A percentile compares a stretch with the other conserved stretches of the same genome.
These are phyloP conservation scores for Pulveroboletus sp. DNA, from an alignment of 768 basidiomycete species.

Conservation along the genomic window DNA sequence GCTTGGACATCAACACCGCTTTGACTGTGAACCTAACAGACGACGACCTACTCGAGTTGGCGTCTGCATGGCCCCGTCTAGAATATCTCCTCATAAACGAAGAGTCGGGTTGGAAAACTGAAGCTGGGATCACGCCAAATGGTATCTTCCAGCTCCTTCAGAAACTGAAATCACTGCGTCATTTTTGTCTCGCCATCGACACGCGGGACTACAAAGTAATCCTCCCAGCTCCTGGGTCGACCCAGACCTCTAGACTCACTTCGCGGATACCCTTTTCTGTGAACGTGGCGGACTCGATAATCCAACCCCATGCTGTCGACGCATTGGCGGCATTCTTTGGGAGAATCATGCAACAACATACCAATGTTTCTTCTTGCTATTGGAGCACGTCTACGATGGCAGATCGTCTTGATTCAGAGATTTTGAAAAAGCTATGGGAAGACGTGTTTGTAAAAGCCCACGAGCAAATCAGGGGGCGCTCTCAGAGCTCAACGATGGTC, in stretches of 20 bases:
- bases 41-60: conserved; percentile 10
- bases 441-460: conserved; percentile 18
- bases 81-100: conserved; percentile 15
- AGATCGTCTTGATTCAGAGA: conserved; percentile 13
- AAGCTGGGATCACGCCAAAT: conserved; percentile 13
- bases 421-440: conserved; percentile 12
- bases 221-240: background rate
- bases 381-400: conserved; percentile 11
- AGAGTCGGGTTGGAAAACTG: conserved; percentile 18
- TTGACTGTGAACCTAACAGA: conserved; percentile 11
- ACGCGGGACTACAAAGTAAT: conserved; percentile 3
- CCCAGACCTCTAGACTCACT: background rate
- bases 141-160: conserved; percentile 16
- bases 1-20: conserved; percentile 9
- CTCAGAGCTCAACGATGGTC: background rate
- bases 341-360: conserved; percentile 6
- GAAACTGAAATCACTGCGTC: background rate
- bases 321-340: conserved; percentile 17
- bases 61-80: conserved; percentile 16
- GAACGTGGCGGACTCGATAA: conserved; percentile 16
- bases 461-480: background rate
- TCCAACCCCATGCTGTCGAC: conserved; percentile 14
- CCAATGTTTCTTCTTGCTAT: background rate
- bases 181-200: conserved; percentile 13
- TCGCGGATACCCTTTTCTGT: conserved; percentile 7